Evolutionary conservation across 2,329 filamentous ascomycete species (phyloP).

Genomic region (Xylariales sp.): DNA sequence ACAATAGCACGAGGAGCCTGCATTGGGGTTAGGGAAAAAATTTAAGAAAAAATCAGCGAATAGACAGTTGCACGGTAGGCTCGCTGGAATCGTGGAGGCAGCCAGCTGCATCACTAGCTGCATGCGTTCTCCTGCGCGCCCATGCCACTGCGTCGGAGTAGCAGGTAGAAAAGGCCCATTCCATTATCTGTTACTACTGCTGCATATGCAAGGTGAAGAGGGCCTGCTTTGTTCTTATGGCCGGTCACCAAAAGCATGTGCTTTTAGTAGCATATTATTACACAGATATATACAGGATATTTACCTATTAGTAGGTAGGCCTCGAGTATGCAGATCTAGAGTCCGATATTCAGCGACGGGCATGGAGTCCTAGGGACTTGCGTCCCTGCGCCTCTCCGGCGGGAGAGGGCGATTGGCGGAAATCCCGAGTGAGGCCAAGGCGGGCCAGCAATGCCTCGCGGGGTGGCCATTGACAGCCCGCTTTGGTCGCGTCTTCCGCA

Average conservation of each 20-base stretch:
- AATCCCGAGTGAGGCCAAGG: constrained; percentile 18
- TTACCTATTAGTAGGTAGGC: not conserved
- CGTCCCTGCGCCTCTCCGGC: constrained; percentile 27
- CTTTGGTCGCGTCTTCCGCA: constrained; percentile 10
- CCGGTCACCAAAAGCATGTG: constrained; percentile 16
- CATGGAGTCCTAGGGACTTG: constrained; percentile 9
- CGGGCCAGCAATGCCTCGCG: constrained; percentile 20
- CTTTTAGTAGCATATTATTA: constrained; percentile 11
- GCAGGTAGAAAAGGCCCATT: constrained; percentile 13
- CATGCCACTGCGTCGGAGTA: constrained; percentile 22
- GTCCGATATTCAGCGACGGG: constrained; percentile 21
- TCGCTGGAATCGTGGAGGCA: constrained; percentile 24
- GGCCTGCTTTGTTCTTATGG: constrained; percentile 5
- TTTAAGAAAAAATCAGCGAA: not conserved
- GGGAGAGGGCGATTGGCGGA: constrained; percentile 21
- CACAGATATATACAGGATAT: constrained; percentile 15
- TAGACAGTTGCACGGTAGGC: constrained; percentile 22
- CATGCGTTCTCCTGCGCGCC: constrained; percentile 29
- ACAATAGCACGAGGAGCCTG: constrained; percentile 9
- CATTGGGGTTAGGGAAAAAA: not conserved
- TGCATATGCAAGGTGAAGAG: constrained; percentile 29
- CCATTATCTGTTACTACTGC: not conserved
- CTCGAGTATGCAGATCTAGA: constrained; percentile 23
- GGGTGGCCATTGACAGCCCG: constrained; percentile 11
- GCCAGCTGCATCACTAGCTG: constrained; percentile 30